phyloP scores from a whole-genome alignment of 2,329 filamentous ascomycete genomes.

The Neophaeococcomyces aloes region DNA sequence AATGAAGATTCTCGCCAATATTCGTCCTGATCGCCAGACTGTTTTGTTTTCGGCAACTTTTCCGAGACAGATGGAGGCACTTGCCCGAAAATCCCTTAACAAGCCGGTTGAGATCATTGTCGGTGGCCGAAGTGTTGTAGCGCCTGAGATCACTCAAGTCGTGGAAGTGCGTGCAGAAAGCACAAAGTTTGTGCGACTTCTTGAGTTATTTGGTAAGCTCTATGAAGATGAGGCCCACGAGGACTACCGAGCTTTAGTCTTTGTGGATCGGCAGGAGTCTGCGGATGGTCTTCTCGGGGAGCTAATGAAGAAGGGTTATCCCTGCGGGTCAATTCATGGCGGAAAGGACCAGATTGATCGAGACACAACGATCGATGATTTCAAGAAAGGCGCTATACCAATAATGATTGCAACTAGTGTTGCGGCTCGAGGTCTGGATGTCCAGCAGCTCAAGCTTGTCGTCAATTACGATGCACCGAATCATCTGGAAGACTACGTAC shows the following conservation, averaged over 20 bases:
- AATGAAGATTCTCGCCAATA: constrained; percentile 87
- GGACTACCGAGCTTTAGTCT: constrained; percentile 79
- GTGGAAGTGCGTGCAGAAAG: constrained; percentile 78
- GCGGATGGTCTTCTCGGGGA: constrained; percentile 70
- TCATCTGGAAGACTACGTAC: constrained; percentile 92
- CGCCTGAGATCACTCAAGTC: constrained; percentile 71
- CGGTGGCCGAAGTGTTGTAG: constrained; percentile 64
- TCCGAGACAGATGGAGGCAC: constrained; percentile 79
- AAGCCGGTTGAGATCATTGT: constrained; percentile 87
- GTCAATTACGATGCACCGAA: constrained; percentile 93
- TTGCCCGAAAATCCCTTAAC: constrained; percentile 78
- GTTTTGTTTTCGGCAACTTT: constrained; percentile 96
- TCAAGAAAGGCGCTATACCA: constrained; percentile 81
- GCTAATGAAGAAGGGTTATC: constrained; percentile 72
- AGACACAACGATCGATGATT: constrained; percentile 83
- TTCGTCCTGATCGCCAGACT: constrained; percentile 84
- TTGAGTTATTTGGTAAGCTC: constrained; percentile 77
- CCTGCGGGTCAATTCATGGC: constrained; percentile 86
- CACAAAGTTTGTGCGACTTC: constrained; percentile 70
- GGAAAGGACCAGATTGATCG: constrained; percentile 90
- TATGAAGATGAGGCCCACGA: constrained; percentile 66
- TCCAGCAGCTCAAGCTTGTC: constrained; percentile 90
- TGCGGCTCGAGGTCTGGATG: constrained; percentile 85
- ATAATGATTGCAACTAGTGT: constrained; percentile 92
- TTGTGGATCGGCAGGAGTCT: constrained; percentile 85